Evolutionary conservation across 768 basidiomycete genomes (phyloP), one percentile per base, ranked within the genome.

Genomic region (Tylopilus subfusipes): DNA sequence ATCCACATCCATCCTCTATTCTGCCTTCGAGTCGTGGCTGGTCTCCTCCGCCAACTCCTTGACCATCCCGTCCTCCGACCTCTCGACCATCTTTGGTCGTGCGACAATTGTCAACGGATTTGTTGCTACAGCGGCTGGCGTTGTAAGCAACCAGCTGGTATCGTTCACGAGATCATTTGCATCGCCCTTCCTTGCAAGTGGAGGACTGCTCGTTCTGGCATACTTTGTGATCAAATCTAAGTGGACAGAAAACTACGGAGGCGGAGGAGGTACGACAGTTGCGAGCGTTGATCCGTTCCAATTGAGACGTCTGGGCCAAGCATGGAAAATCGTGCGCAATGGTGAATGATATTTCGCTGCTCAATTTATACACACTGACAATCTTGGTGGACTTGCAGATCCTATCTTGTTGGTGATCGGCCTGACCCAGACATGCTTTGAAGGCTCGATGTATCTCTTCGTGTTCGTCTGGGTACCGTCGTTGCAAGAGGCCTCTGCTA

Each of bases 401-500:
- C 77, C 80, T 1, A 63, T 80, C 44, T 75, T 90, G 11, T 70
- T 88, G 56, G 78, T 79, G 24, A 78, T 90, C 21, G 86, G 87
- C 30, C 70, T 90, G 50, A 83, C 83, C 0, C 88, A 90, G 69
- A 90, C 88, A 1, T 87, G 85, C 69, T 90, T 90, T 64, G 88
- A 90, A 65, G 89, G 88, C 3, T 87, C 85, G 6, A 88, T 90
- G 88, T 90, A 90, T 69, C 79, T 90, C 56, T 90, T 90, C 69
- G 88, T 90, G 58, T 90, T 89, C 73, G 75, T 86, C 57, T 90
- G 88, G 88, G 88, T 90, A 0, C 88, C 89, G 1, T 78, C 82
- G 2, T 73, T 90, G 16, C 86, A 90, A 69, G 84, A 88, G 64
- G 72, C 72, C 21, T 76, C 83, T n/a, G 42, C 58, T 13, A 64